Evolutionary conservation across 2,329 filamentous ascomycete species (phyloP).

Genomic region (Thermochaetoides dissita): DNA sequence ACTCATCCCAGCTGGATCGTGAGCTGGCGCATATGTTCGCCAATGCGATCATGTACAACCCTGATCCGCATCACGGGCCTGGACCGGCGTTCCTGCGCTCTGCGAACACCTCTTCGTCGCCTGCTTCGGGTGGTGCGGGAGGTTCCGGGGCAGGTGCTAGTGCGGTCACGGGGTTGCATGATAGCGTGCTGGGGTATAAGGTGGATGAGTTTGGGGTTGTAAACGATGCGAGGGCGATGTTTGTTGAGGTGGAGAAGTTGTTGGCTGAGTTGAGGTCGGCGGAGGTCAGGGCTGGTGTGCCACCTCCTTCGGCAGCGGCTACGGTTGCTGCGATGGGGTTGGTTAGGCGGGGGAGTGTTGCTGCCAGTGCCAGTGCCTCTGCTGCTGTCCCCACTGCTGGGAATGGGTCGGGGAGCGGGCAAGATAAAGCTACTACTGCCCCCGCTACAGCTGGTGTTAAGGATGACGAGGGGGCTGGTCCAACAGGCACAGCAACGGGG

Average conservation of each 20-base stretch:
- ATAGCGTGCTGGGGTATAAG: slow-evolving; percentile 44
- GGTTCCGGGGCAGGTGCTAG: no score
- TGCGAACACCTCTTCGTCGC: slow-evolving; percentile 24
- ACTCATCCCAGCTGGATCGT: slow-evolving; percentile 80
- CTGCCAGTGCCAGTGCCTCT: not conserved
- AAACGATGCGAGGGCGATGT: slow-evolving; percentile 80
- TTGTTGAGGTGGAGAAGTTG: slow-evolving; percentile 67
- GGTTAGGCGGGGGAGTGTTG: not conserved
- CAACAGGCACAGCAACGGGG: not conserved
- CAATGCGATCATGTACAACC: slow-evolving; percentile 97
- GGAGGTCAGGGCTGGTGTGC: slow-evolving; percentile 40
- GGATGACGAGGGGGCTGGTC: not conserved
- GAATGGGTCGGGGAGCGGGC: not conserved
- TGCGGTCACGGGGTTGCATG: not conserved
- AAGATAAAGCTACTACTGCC: not conserved
- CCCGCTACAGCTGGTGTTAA: not conserved
- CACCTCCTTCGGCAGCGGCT: slow-evolving; percentile 10
- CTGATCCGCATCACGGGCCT: slow-evolving; percentile 59
- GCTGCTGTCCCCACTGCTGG: slow-evolving; percentile 1
- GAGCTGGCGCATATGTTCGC: slow-evolving; percentile 95
- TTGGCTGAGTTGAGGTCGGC: slow-evolving; percentile 63
- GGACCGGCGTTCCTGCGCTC: slow-evolving; percentile 44
- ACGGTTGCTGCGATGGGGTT: slow-evolving; percentile 14
- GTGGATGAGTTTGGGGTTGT: slow-evolving; percentile 76
- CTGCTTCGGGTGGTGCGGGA: slow-evolving; percentile 16